Evolutionary conservation across 495 filamentous ascomycete genomes (phyloP).

Genomic region (Durotheca rogersii): DNA sequence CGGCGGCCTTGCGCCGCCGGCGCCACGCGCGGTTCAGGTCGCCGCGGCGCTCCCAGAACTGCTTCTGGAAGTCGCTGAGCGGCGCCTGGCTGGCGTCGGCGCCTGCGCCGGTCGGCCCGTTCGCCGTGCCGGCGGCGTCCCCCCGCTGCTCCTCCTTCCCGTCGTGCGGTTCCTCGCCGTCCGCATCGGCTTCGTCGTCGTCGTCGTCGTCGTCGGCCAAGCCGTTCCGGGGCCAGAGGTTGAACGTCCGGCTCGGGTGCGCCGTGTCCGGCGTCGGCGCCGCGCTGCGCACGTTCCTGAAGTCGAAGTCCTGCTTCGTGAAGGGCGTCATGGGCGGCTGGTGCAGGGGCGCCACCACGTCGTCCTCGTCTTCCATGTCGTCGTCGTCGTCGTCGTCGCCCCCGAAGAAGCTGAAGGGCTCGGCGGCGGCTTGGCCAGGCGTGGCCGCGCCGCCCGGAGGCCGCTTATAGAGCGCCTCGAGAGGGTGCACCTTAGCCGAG

Average conservation of each 20-base stretch:
- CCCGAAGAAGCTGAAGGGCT: conserved; percentile 56
- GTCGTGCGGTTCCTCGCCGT: too few species aligned
- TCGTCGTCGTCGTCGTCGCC: conserved; percentile 49
- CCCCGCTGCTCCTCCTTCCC: conserved; percentile 32
- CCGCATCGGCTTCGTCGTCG: conserved; percentile 43
- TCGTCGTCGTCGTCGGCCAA: conserved; percentile 41
- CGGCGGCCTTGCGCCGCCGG: conserved; percentile 71
- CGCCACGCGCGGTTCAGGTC: conserved; percentile 93
- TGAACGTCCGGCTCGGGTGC: conserved; percentile 60
- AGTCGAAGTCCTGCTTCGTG: conserved; percentile 72
- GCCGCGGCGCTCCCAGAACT: conserved; percentile 90
- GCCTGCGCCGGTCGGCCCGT: too few species aligned
- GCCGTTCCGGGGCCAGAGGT: conserved; percentile 46
- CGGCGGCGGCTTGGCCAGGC: conserved; percentile 21
- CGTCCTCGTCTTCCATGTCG: conserved; percentile 39
- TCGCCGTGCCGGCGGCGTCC: conserved; percentile 42
- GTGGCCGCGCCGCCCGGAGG: conserved; percentile 44
- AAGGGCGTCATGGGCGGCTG: conserved; percentile 75
- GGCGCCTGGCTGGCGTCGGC: not conserved
- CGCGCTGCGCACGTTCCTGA: conserved; percentile 72
- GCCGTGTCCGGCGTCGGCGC: conserved; percentile 95
- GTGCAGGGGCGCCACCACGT: conserved; percentile 7
- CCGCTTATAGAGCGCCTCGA: conserved; percentile 88
- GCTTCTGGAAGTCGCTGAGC: conserved; percentile 74
- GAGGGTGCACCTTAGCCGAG: conserved; percentile 66